phyloP scores from a whole-genome alignment of 1,139 yeast species.

The Hemisphaericaspora subhashii region DNA sequence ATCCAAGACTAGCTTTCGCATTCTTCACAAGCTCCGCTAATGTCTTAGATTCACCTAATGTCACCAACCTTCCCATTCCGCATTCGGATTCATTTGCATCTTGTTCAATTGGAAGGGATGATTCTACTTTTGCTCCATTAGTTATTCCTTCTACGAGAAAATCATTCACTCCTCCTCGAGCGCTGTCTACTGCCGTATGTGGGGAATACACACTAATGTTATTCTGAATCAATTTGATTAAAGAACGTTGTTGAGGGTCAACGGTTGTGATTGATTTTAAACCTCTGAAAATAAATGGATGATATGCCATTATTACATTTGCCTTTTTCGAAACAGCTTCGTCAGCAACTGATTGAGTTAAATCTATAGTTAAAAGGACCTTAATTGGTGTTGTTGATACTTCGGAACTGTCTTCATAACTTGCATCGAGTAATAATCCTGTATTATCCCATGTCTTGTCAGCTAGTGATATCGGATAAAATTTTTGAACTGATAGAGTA shows the following conservation, averaged over 20 bases:
- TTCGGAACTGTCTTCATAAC: conserved; percentile 18
- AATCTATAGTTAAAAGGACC: conserved; percentile 76
- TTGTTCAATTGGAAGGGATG: conserved; percentile 30
- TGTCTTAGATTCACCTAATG: conserved; percentile 43
- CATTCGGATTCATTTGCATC: conserved; percentile 36
- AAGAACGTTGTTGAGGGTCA: conserved; percentile 81
- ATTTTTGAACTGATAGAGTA: conserved; percentile 50
- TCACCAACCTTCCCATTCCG: conserved; percentile 86
- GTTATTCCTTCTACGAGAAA: conserved; percentile 74
- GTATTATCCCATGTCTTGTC: conserved; percentile 94
- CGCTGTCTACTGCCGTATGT: conserved; percentile 95
- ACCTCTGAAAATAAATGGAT: conserved; percentile 91
- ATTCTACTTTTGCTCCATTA: conserved; percentile 20
- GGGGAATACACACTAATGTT: conserved; percentile 90
- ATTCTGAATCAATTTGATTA: conserved; percentile 68
- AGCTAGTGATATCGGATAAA: conserved; percentile 74
- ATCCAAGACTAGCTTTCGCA: conserved; percentile 54
- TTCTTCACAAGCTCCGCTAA: conserved; percentile 48
- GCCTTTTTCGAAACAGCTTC: conserved; percentile 66
- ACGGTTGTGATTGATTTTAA: conserved; percentile 67
- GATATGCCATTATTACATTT: conserved; percentile 78
- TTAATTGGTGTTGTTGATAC: conserved; percentile 27
- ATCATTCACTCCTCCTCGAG: conserved; percentile 88
- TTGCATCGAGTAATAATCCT: conserved; percentile 75
- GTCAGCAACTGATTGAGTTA: conserved; percentile 79